Evolutionary conservation across 192 early-diverging fungal genomes (phyloP).

Genomic region (Entomortierella chlamydospora): DNA sequence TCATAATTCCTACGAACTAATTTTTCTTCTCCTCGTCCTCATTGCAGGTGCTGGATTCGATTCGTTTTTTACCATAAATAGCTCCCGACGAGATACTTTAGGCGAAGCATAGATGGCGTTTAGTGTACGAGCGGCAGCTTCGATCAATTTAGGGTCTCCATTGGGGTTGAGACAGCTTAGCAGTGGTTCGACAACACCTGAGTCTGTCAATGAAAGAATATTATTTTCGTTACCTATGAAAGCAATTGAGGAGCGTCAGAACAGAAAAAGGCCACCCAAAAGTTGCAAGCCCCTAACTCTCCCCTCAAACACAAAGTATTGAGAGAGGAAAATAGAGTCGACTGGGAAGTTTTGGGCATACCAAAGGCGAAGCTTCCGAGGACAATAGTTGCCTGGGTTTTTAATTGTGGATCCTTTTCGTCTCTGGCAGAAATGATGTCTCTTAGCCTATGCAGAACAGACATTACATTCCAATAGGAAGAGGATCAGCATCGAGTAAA

Average conservation of each 20-base stretch:
- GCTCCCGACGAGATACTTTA: slow-evolving; percentile 60
- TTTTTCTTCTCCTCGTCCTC: background rate
- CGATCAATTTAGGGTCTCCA: slow-evolving; percentile 66
- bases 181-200: slow-evolving; percentile 69
- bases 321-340: background rate
- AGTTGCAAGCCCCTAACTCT: background rate
- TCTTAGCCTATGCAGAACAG: slow-evolving; percentile 60
- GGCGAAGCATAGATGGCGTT: slow-evolving; percentile 73
- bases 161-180: slow-evolving; percentile 57
- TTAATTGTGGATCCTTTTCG: slow-evolving; percentile 54
- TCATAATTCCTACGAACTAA: too few species aligned
- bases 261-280: background rate
- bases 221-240: slow-evolving; percentile 69
- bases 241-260: background rate
- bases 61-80: slow-evolving; percentile 64
- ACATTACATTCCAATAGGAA: slow-evolving; percentile 6
- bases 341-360: slow-evolving; percentile 7
- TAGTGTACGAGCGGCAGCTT: slow-evolving; percentile 74
- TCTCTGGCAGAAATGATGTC: slow-evolving; percentile 60
- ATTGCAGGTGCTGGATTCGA: too few species aligned
- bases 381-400: slow-evolving; percentile 73
- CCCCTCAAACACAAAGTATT: too few species aligned
- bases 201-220: slow-evolving; percentile 65
- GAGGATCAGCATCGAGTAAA: too few species aligned
- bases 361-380: slow-evolving; percentile 78